Conservation (phyloP, 225 moss, liverwort and hornwort genomes). For the Sphagnum contortum region DNA sequence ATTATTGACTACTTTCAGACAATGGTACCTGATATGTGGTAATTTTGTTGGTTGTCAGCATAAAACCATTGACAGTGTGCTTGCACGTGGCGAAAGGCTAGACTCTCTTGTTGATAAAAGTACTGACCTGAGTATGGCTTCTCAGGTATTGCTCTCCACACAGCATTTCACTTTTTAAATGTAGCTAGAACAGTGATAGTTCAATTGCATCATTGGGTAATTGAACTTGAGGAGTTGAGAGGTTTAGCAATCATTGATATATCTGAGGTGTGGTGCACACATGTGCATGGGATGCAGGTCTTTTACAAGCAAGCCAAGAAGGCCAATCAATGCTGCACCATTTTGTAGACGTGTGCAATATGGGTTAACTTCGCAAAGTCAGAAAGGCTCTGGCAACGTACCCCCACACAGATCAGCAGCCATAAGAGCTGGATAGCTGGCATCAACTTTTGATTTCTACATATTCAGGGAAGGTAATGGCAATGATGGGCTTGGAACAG, state of each 20-base stretch:
- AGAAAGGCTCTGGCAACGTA: no score
- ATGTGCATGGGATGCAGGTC: slow-evolving; percentile 17
- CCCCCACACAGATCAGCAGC: no score
- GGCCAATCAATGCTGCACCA: slow-evolving; percentile 66
- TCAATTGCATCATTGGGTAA: background rate
- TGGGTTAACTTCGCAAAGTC: no score
- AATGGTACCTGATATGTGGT: background rate
- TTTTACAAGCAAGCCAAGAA: slow-evolving; percentile 77
- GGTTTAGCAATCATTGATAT: no score
- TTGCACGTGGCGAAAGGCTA: slow-evolving; percentile 91
- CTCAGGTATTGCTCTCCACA: slow-evolving; percentile 53
- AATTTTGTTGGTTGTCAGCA: slow-evolving; percentile 39
- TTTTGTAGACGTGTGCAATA: slow-evolving; percentile 25
- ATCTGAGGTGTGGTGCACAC: no score
- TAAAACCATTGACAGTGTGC: slow-evolving; percentile 98
- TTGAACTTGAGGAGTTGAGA: background rate
- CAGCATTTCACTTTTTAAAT: background rate
- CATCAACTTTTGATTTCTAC: no score
- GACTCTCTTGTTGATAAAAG: slow-evolving; percentile 98
- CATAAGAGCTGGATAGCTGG: no score
- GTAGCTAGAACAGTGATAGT: background rate
- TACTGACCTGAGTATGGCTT: slow-evolving; percentile 90
- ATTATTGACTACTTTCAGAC: no score
- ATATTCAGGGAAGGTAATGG: no score
- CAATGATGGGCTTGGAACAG: no score